Percentiles rank a stretch among this genome's conserved stretches.
Conservation (phyloP, 78 protist species). For the Monosiga brevicollis region DNA sequence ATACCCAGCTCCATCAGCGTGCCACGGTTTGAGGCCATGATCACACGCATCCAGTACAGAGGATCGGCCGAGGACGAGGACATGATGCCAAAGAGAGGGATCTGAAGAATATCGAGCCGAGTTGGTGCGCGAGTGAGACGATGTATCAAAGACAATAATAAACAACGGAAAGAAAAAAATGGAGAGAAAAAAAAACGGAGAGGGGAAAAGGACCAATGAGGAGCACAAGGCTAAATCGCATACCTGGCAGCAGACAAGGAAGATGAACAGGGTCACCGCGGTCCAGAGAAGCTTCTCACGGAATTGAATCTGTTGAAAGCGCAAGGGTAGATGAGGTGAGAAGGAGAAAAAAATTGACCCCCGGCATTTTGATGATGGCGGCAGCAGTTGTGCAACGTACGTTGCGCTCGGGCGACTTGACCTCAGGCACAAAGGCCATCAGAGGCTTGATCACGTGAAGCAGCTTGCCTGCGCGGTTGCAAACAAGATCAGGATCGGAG, state of each 20-base stretch:
- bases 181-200: not conserved
- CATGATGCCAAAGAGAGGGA: constrained; percentile 94
- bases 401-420: constrained; percentile 71
- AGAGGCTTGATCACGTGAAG: constrained; percentile 85
- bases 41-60: constrained; percentile 97
- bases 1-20: constrained; percentile 99
- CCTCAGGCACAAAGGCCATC: constrained; percentile 94
- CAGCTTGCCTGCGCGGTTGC: constrained; percentile 64
- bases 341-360: not conserved
- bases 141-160: not conserved
- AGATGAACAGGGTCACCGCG: constrained; percentile 85
- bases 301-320: constrained; percentile 42
- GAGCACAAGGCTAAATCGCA: constrained; percentile 43
- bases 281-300: constrained; percentile 93
- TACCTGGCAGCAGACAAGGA: constrained; percentile 95
- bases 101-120: constrained; percentile 35
- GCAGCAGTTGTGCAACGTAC: not conserved
- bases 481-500: too few relatives aligned
- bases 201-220: not conserved
- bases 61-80: constrained; percentile 86
- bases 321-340: not conserved
- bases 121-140: not conserved
- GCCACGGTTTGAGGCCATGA: constrained; percentile 98
- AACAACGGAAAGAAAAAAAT: not conserved
- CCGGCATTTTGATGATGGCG: too few relatives aligned